These are phyloP conservation scores for Thozetella sp. DNA, from an alignment of 495 filamentous ascomycete species.

Conservation along the genomic window DNA sequence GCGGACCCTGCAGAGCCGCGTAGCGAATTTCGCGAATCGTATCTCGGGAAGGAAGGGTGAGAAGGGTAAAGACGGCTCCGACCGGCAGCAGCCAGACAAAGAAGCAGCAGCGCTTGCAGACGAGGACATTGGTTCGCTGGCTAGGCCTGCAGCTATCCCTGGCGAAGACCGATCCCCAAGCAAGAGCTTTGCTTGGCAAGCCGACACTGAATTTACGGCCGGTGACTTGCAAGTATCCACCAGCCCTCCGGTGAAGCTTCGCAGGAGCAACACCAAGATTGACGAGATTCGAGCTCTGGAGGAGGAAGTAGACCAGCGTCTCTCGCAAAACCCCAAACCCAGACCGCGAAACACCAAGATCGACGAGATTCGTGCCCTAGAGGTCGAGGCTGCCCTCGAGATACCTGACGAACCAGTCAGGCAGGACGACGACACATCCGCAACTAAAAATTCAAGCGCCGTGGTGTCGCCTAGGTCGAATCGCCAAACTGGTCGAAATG, in stretches of 20 bases:
- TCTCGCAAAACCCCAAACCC: neutral
- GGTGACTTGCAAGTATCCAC: slow-evolving; percentile 61
- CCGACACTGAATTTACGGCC: slow-evolving; percentile 66
- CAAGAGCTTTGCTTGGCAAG: slow-evolving; percentile 55
- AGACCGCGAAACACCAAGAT: slow-evolving; percentile 27
- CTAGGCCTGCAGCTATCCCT: slow-evolving; percentile 33
- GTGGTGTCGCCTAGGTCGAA: slow-evolving; percentile 2
- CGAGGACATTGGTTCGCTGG: slow-evolving; percentile 28
- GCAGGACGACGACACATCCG: neutral
- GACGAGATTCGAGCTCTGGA: slow-evolving; percentile 42
- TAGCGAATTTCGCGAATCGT: slow-evolving; percentile 19
- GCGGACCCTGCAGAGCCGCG: slow-evolving; percentile 1
- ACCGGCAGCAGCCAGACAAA: slow-evolving; percentile 5
- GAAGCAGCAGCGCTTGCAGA: slow-evolving; percentile 40
- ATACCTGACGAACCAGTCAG: slow-evolving; percentile 11
- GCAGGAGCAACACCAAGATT: slow-evolving; percentile 40
- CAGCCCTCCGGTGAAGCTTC: slow-evolving; percentile 55
- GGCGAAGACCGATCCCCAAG: slow-evolving; percentile 40
- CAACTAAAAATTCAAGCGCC: slow-evolving; percentile 1
- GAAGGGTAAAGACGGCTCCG: slow-evolving; percentile 4
- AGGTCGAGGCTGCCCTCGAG: slow-evolving; percentile 41
- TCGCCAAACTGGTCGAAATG: slow-evolving; percentile 21
- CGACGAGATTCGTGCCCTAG: slow-evolving; percentile 53
- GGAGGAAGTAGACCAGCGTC: slow-evolving; percentile 18
- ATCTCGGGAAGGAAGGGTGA: slow-evolving; percentile 19